These are phyloP conservation scores for Sutorius australiensis DNA, from an alignment of 768 basidiomycete genomes.

Conservation along the genomic window DNA sequence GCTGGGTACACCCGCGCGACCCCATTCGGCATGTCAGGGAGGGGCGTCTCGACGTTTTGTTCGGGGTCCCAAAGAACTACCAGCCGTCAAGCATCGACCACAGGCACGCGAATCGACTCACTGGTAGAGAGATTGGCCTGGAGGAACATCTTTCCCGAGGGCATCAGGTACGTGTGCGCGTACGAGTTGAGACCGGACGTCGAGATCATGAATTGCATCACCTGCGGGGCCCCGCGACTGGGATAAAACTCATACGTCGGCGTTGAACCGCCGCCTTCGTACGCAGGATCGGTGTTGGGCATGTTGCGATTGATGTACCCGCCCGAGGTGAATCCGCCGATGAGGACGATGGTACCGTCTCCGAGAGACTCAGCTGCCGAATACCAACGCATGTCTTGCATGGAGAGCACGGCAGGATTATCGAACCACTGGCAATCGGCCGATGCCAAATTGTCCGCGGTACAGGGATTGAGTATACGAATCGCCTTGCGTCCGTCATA, in stretches of 20 bases:
- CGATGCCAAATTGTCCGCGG: slow-evolving; percentile 39
- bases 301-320: slow-evolving; percentile 74
- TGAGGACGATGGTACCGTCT: slow-evolving; percentile 73
- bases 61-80: slow-evolving; percentile 50
- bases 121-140: slow-evolving; percentile 76
- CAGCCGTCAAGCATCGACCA: neutral
- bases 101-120: slow-evolving; percentile 32
- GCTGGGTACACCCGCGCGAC: slow-evolving; percentile 87
- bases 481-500: slow-evolving; percentile 79
- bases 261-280: slow-evolving; percentile 62
- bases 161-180: slow-evolving; percentile 67
- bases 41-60: slow-evolving; percentile 53
- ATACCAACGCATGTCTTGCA: slow-evolving; percentile 73
- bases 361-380: slow-evolving; percentile 64
- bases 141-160: slow-evolving; percentile 70
- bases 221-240: slow-evolving; percentile 43
- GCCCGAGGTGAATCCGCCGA: slow-evolving; percentile 73
- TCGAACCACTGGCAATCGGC: slow-evolving; percentile 68
- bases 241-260: slow-evolving; percentile 84
- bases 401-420: slow-evolving; percentile 53
- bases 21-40: slow-evolving; percentile 69
- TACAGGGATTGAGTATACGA: slow-evolving; percentile 76
- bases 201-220: slow-evolving; percentile 62
- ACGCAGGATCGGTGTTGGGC: slow-evolving; percentile 60
- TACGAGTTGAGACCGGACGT: slow-evolving; percentile 79